phyloP scores from a whole-genome alignment of 257 asterid genomes.

The Solanum rostratum region DNA sequence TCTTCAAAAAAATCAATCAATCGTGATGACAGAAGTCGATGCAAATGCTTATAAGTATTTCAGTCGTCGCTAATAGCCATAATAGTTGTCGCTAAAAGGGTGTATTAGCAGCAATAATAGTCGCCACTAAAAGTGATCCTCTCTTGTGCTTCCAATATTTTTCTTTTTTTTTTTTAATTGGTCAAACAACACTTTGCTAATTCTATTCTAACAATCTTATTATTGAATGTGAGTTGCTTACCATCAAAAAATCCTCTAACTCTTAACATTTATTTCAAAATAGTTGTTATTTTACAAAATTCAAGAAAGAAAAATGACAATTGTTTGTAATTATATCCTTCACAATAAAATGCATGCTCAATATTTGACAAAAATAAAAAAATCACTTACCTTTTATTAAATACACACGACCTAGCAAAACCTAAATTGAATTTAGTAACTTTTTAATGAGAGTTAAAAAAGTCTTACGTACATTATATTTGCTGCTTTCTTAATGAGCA shows the following conservation, averaged over 20 bases:
- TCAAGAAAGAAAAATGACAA: background rate
- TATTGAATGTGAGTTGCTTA: background rate
- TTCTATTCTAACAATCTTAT: background rate
- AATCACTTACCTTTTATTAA: background rate
- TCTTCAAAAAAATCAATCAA: no score
- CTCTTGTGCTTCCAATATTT: background rate
- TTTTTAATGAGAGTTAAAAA: background rate
- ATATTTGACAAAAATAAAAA: background rate
- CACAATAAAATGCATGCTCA: background rate
- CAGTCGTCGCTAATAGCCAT: background rate
- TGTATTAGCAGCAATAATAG: background rate
- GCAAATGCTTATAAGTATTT: no score
- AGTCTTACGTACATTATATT: background rate
- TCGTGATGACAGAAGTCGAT: no score
- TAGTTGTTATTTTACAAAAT: background rate
- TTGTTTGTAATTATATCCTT: background rate
- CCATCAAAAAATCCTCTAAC: background rate
- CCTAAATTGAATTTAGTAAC: no score
- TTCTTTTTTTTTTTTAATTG: background rate
- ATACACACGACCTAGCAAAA: background rate
- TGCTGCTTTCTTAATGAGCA: no score
- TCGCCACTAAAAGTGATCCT: background rate
- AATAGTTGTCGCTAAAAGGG: background rate
- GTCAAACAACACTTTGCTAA: background rate
- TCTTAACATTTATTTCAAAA: background rate